phyloP scores from a whole-genome alignment of 495 filamentous ascomycete genomes.

The Cenococcum geophilum region DNA sequence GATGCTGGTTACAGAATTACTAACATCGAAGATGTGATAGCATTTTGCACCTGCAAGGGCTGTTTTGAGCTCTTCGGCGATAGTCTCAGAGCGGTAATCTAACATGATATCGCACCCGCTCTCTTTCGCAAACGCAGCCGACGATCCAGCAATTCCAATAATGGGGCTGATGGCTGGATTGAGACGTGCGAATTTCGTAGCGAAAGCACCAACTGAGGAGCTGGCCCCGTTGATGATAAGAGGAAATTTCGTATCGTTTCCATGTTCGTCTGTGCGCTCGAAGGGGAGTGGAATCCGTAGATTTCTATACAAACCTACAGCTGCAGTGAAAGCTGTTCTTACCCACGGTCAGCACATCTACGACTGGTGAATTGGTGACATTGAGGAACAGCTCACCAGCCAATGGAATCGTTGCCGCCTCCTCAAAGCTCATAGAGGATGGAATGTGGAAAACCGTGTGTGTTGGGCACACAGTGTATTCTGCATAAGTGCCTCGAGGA shows the following conservation, averaged over 20 bases:
- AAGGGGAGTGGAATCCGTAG: constrained; percentile 13
- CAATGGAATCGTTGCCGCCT: constrained; percentile 2
- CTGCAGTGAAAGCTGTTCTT: constrained; percentile 12
- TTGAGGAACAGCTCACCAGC: neutral
- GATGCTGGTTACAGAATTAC: neutral
- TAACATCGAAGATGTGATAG: neutral
- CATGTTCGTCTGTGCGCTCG: neutral
- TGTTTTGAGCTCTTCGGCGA: neutral
- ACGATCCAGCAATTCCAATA: constrained; percentile 1
- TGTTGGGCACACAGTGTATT: constrained; percentile 15
- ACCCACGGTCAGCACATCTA: neutral
- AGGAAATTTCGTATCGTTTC: neutral
- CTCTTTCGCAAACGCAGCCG: neutral
- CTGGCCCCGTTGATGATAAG: constrained; percentile 25
- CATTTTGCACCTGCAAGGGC: neutral
- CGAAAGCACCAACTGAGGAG: constrained; percentile 21
- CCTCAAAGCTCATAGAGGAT: constrained; percentile 14
- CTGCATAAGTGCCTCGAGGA: constrained; percentile 18
- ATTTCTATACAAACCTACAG: constrained; percentile 12
- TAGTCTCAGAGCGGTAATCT: constrained; percentile 2
- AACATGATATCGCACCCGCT: neutral
- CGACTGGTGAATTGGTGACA: neutral
- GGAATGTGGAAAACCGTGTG: constrained; percentile 23
- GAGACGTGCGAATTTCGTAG: constrained; percentile 16
- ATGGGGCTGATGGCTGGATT: constrained; percentile 1